Percentiles rank a stretch among this genome's conserved stretches.
These are phyloP conservation scores for Trametes punicea DNA, from an alignment of 768 basidiomycete genomes.

Conservation along the genomic window DNA sequence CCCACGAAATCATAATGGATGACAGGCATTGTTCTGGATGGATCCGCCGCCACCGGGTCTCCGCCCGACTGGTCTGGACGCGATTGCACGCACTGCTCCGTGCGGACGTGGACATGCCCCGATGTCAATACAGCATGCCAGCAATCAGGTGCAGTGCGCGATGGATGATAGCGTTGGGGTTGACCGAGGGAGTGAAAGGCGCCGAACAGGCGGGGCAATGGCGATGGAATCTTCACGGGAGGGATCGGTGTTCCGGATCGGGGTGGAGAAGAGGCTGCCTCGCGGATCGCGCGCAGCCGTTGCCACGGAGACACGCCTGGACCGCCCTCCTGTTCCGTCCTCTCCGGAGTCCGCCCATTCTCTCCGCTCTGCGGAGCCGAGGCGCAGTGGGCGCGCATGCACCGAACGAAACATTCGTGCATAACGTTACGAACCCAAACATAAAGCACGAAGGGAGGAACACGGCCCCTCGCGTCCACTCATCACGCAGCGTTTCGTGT, in stretches of 20 bases:
- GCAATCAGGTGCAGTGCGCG: too few relatives aligned
- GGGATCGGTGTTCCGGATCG: conserved; percentile 1
- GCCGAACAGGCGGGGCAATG: not conserved
- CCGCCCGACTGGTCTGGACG: too few relatives aligned
- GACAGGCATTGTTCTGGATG: not conserved
- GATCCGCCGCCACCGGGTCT: not conserved
- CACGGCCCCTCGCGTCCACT: too few relatives aligned
- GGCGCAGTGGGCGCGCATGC: not conserved
- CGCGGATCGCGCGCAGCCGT: conserved; percentile 3
- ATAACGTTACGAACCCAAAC: too few relatives aligned
- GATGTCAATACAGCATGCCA: too few relatives aligned
- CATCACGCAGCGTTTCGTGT: too few relatives aligned
- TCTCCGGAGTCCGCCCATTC: not conserved
- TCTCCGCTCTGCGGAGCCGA: not conserved
- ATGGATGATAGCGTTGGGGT: too few relatives aligned
- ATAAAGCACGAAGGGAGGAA: too few relatives aligned
- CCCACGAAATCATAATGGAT: not conserved
- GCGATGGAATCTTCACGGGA: conserved; percentile 5
- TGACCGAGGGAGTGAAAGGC: too few relatives aligned
- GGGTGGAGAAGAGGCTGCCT: conserved; percentile 2
- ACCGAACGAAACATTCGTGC: too few relatives aligned
- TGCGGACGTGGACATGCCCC: too few relatives aligned
- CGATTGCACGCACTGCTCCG: too few relatives aligned
- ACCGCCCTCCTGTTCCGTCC: not conserved
- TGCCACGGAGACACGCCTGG: conserved; percentile 6